Percentiles rank a stretch among this genome's conserved stretches.
Conservation (phyloP, 2,329 filamentous ascomycete species). For the Colletotrichum tofieldiae region DNA sequence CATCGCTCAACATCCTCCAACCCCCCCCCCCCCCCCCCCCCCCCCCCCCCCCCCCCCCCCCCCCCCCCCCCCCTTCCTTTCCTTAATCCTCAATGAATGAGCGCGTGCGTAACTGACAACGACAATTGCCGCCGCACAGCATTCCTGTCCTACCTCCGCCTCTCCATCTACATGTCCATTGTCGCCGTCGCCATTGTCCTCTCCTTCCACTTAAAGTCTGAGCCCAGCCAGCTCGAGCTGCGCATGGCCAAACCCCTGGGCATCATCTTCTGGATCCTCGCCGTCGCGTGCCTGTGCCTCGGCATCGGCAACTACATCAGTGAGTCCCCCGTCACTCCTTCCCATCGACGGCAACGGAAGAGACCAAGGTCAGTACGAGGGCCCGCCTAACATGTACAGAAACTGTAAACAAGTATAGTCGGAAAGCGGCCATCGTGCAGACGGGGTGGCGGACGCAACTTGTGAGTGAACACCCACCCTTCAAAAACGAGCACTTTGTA, state of each 20-base stretch:
- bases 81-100: neutral
- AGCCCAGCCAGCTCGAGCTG: slow-evolving; percentile 80
- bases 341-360: neutral
- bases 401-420: slow-evolving; percentile 85
- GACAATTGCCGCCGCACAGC: slow-evolving; percentile 54
- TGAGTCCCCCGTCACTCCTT: slow-evolving; percentile 53
- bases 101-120: neutral
- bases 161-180: slow-evolving; percentile 91
- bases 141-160: slow-evolving; percentile 92
- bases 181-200: slow-evolving; percentile 92
- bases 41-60: too few relatives aligned
- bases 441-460: slow-evolving; percentile 93
- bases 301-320: slow-evolving; percentile 92
- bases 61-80: too few relatives aligned
- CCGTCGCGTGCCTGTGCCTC: slow-evolving; percentile 81
- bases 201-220: slow-evolving; percentile 89
- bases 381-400: slow-evolving; percentile 56
- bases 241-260: slow-evolving; percentile 88
- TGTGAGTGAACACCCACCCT: slow-evolving; percentile 61
- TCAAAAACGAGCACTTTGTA: neutral
- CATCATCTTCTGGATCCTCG: slow-evolving; percentile 88
- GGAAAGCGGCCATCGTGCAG: slow-evolving; percentile 87
- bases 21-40: too few relatives aligned
- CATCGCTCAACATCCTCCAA: neutral
- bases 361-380: too few relatives aligned